phyloP scores from a whole-genome alignment of 1,284 basidiomycete species.

The Leucocoprinus gongylophorus region DNA sequence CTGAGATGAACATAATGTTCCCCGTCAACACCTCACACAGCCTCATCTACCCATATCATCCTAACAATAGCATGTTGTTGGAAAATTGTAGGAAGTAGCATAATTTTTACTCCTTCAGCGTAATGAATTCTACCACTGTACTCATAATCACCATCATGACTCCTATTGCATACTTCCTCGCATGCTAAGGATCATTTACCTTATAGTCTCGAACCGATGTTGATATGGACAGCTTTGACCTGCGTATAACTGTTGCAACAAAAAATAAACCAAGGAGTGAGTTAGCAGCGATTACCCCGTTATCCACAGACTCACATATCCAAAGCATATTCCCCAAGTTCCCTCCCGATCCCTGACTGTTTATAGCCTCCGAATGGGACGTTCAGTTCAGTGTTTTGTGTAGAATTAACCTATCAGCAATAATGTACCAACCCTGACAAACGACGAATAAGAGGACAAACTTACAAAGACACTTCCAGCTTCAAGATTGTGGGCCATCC shows the following conservation, averaged over 20 bases:
- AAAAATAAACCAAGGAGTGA: background rate
- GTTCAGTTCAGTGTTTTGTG: slow-evolving; percentile 50
- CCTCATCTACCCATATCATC: no score
- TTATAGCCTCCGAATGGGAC: slow-evolving; percentile 82
- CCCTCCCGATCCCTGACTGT: slow-evolving; percentile 70
- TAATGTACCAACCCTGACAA: background rate
- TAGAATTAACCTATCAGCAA: slow-evolving; percentile 55
- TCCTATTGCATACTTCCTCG: no score
- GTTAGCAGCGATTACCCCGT: background rate
- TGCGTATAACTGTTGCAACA: slow-evolving; percentile 25
- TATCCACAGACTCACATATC: slow-evolving; percentile 37
- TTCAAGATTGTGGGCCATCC: slow-evolving; percentile 62
- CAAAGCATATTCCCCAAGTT: slow-evolving; percentile 70
- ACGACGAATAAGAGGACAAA: slow-evolving; percentile 3
- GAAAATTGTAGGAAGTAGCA: no score
- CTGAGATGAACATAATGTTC: no score
- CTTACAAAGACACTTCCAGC: slow-evolving; percentile 66
- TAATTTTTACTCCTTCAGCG: no score
- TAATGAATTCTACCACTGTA: no score
- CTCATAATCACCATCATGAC: no score
- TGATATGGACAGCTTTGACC: slow-evolving; percentile 30
- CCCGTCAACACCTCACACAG: no score
- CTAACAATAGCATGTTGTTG: no score
- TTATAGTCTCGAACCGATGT: no score
- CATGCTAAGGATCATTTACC: no score